These are phyloP conservation scores for Xylaria sp. DNA, from an alignment of 2,329 filamentous ascomycete species.

Conservation along the genomic window DNA sequence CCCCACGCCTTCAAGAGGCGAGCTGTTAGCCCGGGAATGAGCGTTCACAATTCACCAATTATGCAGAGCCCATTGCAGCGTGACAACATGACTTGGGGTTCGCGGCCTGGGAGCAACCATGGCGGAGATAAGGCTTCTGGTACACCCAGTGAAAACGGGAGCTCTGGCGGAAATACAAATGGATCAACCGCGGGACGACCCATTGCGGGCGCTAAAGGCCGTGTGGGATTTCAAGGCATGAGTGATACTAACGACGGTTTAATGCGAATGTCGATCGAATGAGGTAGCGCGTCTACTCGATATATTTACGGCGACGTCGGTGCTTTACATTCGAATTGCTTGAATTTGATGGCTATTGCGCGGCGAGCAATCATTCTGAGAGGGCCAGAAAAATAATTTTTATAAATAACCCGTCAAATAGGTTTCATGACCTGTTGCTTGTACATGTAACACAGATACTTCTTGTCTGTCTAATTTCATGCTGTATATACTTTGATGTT, in stretches of 20 bases:
- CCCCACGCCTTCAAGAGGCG: slow-evolving; percentile 87
- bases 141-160: slow-evolving; percentile 62
- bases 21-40: slow-evolving; percentile 91
- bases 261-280: slow-evolving; percentile 98
- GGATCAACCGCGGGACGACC: slow-evolving; percentile 53
- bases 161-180: slow-evolving; percentile 46
- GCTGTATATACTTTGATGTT: background rate
- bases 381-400: background rate
- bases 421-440: background rate
- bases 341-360: background rate
- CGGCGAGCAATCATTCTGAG: background rate
- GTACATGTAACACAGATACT: background rate
- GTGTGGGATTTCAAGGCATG: slow-evolving; percentile 91
- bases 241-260: slow-evolving; percentile 93
- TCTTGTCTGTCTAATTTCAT: background rate
- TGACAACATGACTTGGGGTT: slow-evolving; percentile 77
- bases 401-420: background rate
- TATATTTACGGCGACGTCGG: background rate
- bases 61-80: slow-evolving; percentile 84
- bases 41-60: slow-evolving; percentile 88
- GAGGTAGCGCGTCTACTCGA: slow-evolving; percentile 38
- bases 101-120: slow-evolving; percentile 69
- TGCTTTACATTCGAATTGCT: background rate
- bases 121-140: slow-evolving; percentile 62
- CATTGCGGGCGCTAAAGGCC: slow-evolving; percentile 63